Conservation (phyloP, 495 filamentous ascomycete species). For the Tuber melanosporum region DNA sequence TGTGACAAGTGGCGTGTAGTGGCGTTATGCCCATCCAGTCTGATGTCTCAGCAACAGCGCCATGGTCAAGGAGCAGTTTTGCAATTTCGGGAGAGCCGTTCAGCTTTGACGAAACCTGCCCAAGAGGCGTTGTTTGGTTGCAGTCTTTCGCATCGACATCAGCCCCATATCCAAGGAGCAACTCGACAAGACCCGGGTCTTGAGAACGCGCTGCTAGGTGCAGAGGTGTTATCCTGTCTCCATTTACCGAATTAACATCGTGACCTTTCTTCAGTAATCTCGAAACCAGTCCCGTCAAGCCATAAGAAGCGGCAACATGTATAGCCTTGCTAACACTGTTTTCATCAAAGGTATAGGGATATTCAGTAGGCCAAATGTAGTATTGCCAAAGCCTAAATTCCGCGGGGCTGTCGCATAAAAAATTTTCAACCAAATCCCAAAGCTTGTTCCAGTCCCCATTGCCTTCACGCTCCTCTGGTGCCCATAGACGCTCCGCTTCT, state of each 20-base stretch:
- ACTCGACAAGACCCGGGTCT: constrained; percentile 11
- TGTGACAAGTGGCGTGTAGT: constrained; percentile 18
- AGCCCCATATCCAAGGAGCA: constrained; percentile 12
- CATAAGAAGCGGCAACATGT: constrained; percentile 16
- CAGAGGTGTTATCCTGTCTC: constrained; percentile 9
- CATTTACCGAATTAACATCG: constrained; percentile 7
- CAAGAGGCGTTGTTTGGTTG: constrained; percentile 3
- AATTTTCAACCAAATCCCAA: constrained; percentile 14
- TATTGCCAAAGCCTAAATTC: constrained; percentile 16
- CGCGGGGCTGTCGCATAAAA: constrained; percentile 7
- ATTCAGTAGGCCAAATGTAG: background rate
- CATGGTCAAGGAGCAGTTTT: constrained; percentile 9
- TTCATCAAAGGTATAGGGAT: constrained; percentile 8
- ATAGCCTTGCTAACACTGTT: constrained; percentile 6
- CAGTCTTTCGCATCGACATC: background rate
- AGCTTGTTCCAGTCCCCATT: constrained; percentile 9
- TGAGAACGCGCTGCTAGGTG: constrained; percentile 13
- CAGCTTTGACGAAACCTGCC: constrained; percentile 7
- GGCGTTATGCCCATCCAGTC: constrained; percentile 7
- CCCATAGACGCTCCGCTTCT: constrained; percentile 13
- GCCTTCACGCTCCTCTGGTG: constrained; percentile 9
- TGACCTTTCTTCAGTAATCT: constrained; percentile 9
- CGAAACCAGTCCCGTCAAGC: constrained; percentile 10
- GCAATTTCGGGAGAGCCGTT: constrained; percentile 16
- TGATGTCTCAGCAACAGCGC: background rate